These are phyloP conservation scores for Teratosphaeria epicoccoides DNA, from an alignment of 2,329 filamentous ascomycete species.

Conservation along the genomic window DNA sequence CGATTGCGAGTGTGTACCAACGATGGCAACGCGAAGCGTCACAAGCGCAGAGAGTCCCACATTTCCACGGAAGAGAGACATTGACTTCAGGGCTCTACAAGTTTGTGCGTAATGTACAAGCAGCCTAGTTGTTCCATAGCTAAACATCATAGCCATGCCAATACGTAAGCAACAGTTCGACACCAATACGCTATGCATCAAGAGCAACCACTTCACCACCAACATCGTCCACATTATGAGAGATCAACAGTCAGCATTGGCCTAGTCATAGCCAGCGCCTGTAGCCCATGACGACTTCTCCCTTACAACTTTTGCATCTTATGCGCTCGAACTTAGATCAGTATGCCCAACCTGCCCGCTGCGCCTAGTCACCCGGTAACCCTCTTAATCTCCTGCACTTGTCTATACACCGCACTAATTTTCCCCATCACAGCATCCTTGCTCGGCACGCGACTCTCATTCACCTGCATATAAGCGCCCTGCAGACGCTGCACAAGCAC, in stretches of 20 bases:
- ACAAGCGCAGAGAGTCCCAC: no score
- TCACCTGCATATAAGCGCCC: constrained; percentile 45
- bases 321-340: neutral
- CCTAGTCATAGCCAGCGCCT: neutral
- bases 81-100: no score
- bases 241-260: neutral
- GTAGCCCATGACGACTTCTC: neutral
- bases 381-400: constrained; percentile 18
- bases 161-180: neutral
- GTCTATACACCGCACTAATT: constrained; percentile 19
- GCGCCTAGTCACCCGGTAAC: constrained; percentile 7
- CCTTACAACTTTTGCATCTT: neutral
- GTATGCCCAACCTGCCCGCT: constrained; percentile 2
- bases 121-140: no score
- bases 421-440: constrained; percentile 35
- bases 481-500: constrained; percentile 48
- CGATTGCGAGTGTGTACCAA: no score
- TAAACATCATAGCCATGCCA: no score
- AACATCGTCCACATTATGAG: neutral
- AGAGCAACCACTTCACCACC: neutral
- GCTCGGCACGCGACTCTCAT: constrained; percentile 35
- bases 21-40: no score
- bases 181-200: neutral
- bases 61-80: no score
- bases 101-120: no score